These are phyloP conservation scores for Adansonia madagascariensis DNA, from an alignment of 441 rosid genomes.

Conservation along the genomic window DNA sequence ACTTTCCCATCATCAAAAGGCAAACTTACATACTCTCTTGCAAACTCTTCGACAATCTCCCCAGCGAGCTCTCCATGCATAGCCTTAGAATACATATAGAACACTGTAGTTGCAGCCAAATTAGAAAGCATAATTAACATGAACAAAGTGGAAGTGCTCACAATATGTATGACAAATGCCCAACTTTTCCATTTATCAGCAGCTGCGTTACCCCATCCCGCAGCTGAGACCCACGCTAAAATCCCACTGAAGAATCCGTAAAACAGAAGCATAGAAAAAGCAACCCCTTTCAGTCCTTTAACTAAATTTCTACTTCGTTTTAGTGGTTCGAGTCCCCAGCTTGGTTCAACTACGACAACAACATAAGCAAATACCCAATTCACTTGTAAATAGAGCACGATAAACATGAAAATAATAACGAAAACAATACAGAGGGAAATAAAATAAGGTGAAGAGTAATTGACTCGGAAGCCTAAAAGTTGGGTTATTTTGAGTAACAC, in stretches of 20 bases:
- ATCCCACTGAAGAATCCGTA: constrained; percentile 33
- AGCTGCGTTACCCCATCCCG: constrained; percentile 23
- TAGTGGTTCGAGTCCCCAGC: constrained; percentile 63
- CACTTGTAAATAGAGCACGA: constrained; percentile 43
- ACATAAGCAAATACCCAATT: constrained; percentile 54
- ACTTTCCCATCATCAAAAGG: constrained; percentile 77
- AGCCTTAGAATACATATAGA: constrained; percentile 78
- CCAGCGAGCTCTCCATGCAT: constrained; percentile 73
- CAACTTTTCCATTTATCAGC: constrained; percentile 46
- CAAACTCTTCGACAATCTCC: constrained; percentile 76
- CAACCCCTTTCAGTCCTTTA: constrained; percentile 51
- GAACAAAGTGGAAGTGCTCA: constrained; percentile 42
- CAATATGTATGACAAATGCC: constrained; percentile 48
- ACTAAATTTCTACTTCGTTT: constrained; percentile 56
- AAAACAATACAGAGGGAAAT: constrained; percentile 27
- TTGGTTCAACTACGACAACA: constrained; percentile 67
- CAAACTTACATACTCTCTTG: constrained; percentile 64
- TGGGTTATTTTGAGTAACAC: constrained; percentile 31
- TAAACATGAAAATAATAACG: constrained; percentile 16
- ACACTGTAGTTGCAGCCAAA: constrained; percentile 54
- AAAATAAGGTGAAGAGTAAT: constrained; percentile 44
- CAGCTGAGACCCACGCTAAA: constrained; percentile 35
- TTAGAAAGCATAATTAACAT: constrained; percentile 38
- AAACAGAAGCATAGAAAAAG: constrained; percentile 42
- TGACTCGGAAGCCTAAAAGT: constrained; percentile 30